Percentiles rank a stretch among this genome's conserved stretches.
phyloP scores from a whole-genome alignment of 257 asterid species.

The Euphrasia confusa region DNA sequence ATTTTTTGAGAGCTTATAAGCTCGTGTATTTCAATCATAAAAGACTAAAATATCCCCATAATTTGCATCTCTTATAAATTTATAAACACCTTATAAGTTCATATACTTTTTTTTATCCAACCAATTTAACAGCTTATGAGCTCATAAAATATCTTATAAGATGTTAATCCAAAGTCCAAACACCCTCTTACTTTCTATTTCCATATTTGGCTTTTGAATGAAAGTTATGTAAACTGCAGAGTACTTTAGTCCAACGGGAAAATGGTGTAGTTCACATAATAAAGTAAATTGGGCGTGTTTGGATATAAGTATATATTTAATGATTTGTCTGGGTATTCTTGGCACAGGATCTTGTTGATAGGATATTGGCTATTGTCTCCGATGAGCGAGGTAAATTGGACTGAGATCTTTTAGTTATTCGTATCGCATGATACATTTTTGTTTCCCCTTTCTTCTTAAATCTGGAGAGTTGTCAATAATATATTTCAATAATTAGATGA shows the following conservation, averaged over 20 bases:
- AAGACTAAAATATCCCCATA: too few relatives aligned
- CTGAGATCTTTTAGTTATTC: slow-evolving; percentile 10
- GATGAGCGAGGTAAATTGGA: slow-evolving; percentile 70
- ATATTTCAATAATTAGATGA: not conserved
- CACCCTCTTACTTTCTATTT: not conserved
- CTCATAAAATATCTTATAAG: too few relatives aligned
- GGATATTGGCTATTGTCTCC: slow-evolving; percentile 68
- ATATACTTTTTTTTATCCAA: too few relatives aligned
- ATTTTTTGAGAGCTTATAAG: too few relatives aligned
- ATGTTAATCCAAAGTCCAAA: too few relatives aligned
- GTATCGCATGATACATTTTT: slow-evolving; percentile 10
- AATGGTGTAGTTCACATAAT: not conserved
- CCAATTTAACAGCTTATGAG: too few relatives aligned
- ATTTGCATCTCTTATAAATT: too few relatives aligned
- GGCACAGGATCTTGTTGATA: slow-evolving; percentile 90
- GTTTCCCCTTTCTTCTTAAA: not conserved
- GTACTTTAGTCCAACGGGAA: not conserved
- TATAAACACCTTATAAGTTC: too few relatives aligned
- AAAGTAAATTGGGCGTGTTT: slow-evolving; percentile 6
- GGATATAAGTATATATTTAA: slow-evolving; percentile 9
- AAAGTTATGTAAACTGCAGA: not conserved
- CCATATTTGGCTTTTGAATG: slow-evolving; percentile 9
- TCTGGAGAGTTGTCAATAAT: slow-evolving; percentile 16
- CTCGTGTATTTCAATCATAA: too few relatives aligned
- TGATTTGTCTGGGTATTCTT: slow-evolving; percentile 18